These are phyloP conservation scores for Craterostigma plantagineum DNA, from an alignment of 257 asterid genomes.

Conservation along the genomic window DNA sequence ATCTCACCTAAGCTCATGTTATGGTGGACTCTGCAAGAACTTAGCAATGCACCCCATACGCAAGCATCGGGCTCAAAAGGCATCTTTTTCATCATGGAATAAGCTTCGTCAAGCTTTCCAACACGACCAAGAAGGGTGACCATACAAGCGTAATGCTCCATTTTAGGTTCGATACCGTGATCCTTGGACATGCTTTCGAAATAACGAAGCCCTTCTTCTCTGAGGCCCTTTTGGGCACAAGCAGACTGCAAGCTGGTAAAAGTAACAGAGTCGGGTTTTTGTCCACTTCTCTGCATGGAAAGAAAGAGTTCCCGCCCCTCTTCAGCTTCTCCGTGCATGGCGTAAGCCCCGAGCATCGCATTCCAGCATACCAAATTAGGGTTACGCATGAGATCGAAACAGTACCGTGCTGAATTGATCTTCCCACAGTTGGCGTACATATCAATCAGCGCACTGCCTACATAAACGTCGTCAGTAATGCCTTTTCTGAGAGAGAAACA, in stretches of 20 bases:
- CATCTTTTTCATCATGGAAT: slow-evolving; percentile 46
- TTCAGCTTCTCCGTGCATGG: slow-evolving; percentile 65
- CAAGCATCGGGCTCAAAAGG: slow-evolving; percentile 77
- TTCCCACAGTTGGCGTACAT: slow-evolving; percentile 90
- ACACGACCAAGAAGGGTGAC: slow-evolving; percentile 82
- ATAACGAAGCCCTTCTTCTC: slow-evolving; percentile 39
- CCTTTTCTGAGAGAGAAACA: slow-evolving; percentile 51
- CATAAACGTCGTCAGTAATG: slow-evolving; percentile 36
- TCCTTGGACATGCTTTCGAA: slow-evolving; percentile 47
- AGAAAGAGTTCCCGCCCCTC: slow-evolving; percentile 41
- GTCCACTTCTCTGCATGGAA: slow-evolving; percentile 41
- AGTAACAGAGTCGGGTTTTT: slow-evolving; percentile 57
- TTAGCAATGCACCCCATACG: slow-evolving; percentile 82
- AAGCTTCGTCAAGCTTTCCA: slow-evolving; percentile 75
- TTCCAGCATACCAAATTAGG: slow-evolving; percentile 83
- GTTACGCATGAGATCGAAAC: slow-evolving; percentile 40
- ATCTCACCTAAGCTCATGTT: slow-evolving; percentile 51
- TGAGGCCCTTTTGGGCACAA: slow-evolving; percentile 65
- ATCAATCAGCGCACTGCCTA: slow-evolving; percentile 71
- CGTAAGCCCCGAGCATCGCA: slow-evolving; percentile 65
- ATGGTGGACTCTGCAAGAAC: slow-evolving; percentile 68
- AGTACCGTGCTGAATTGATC: slow-evolving; percentile 33
- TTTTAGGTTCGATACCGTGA: slow-evolving; percentile 40
- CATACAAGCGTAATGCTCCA: slow-evolving; percentile 81
- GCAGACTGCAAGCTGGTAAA: slow-evolving; percentile 79